Percentiles rank a stretch among this genome's conserved stretches.
These are phyloP conservation scores for Candida qinlingensis DNA, from an alignment of 805 yeast genomes.

Conservation along the genomic window DNA sequence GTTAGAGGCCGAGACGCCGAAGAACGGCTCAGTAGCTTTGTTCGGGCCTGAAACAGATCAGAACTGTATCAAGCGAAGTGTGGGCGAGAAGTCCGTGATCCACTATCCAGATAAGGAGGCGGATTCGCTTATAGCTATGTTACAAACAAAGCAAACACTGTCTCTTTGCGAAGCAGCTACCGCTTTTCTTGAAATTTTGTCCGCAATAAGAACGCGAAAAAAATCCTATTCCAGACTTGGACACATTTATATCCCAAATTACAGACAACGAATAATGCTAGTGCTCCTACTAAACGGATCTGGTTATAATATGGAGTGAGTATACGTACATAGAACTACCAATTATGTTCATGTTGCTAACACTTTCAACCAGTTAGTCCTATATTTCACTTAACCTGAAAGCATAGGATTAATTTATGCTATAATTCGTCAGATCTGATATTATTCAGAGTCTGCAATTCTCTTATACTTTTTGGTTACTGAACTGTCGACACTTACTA, in stretches of 20 bases:
- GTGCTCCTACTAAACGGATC: neutral
- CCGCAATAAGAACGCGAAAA: too few species aligned
- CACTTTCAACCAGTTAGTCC: neutral
- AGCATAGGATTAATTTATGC: neutral
- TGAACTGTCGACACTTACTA: neutral
- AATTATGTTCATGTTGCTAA: neutral
- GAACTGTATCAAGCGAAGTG: too few species aligned
- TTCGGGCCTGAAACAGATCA: too few species aligned
- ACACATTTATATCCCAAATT: neutral
- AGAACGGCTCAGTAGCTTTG: too few species aligned
- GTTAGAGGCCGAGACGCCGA: too few species aligned
- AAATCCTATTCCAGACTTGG: too few species aligned
- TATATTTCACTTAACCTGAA: neutral
- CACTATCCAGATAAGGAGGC: too few species aligned
- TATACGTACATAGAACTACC: neutral
- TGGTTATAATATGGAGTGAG: neutral
- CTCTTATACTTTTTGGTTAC: slow-evolving; percentile 9
- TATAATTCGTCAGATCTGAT: neutral
- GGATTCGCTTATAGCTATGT: too few species aligned
- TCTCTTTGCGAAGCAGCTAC: too few species aligned
- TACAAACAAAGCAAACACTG: too few species aligned
- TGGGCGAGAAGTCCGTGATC: too few species aligned
- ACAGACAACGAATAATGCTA: neutral
- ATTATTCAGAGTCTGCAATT: neutral
- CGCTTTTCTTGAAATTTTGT: too few species aligned